Percentiles rank a stretch among this genome's conserved stretches.
phyloP scores from a whole-genome alignment of 345 rosid genomes.

The Populus davidiana region DNA sequence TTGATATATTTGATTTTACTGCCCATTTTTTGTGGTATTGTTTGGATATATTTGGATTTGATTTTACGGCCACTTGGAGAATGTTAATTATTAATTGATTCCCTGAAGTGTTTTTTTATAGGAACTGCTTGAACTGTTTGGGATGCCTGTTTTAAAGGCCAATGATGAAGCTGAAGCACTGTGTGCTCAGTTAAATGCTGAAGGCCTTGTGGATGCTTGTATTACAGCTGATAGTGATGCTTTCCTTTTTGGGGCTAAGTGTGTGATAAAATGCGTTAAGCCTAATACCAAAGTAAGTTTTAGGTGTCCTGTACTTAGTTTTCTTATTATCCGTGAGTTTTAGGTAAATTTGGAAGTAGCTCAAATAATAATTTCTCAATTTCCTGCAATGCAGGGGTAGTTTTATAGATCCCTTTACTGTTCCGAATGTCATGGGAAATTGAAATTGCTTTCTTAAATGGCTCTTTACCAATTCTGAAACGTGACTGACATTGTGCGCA shows the following conservation, averaged over 20 bases:
- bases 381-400: neutral
- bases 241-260: constrained; percentile 83
- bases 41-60: neutral
- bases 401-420: neutral
- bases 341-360: neutral
- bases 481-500: constrained; percentile 34
- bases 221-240: constrained; percentile 93
- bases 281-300: constrained; percentile 67
- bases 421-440: neutral
- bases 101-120: constrained; percentile 21
- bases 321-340: neutral
- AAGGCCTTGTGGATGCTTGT: constrained; percentile 86
- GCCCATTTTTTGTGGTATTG: neutral
- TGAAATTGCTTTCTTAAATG: neutral
- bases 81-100: neutral
- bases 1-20: neutral
- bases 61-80: neutral
- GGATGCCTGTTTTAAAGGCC: constrained; percentile 78
- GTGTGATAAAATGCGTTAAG: constrained; percentile 68
- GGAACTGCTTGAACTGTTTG: constrained; percentile 80
- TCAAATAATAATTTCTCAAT: neutral
- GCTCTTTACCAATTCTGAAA: neutral
- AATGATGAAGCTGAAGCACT: constrained; percentile 92
- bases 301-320: neutral
- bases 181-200: constrained; percentile 73